Evolutionary conservation across 768 basidiomycete species (phyloP), one percentile per base, ranked within the genome.

Genomic region (Leccinum subtestaceum): DNA sequence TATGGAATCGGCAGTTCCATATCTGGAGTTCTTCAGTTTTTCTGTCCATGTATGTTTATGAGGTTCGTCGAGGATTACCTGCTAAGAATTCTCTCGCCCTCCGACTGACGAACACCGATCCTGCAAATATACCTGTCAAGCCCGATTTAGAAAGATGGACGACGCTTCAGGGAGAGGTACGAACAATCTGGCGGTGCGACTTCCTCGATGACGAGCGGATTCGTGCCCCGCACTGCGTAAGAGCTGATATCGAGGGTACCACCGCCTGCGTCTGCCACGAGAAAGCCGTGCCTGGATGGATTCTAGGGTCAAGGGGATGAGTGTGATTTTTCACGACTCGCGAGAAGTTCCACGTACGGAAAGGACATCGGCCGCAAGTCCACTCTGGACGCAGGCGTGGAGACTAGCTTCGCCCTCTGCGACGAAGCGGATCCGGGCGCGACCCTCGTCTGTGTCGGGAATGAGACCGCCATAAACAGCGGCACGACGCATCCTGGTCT

Each of bases 161-260:
- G 21, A 5, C 8, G 19, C 5, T 53, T 32, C 23, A 40, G 31
- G 21, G 31, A 25, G 60, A n/a, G 48, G 21, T 19, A 75, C 84
- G 59, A 61, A 88, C 89, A 92, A 71, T 92, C 89, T 10, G 89
- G 88, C 23, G 89, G 89, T 2, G 89, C 89, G 63, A 91, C 84
- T 73, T 92, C 89, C 68, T 92, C 89, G 64, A 92, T 91, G 15
- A 87, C 82, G 15, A 91, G 81, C 1, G 89, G 89, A 25, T 79
- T 72, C 3, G 86, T 85, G 52, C 80, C 85, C 7, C 84, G 84
- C 54, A 91, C 87, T 2, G 84, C 88, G 63, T 92, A 92, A 5
- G 89, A 85, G 61, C 87, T 89, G 64, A 92, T 88, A 70, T 92
- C 89, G 50, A 91, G 79, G 0, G 89, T 92, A 45, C 89, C 89